These are phyloP conservation scores for Ganoderma sp. DNA, from an alignment of 1,284 basidiomycete species.

Conservation along the genomic window DNA sequence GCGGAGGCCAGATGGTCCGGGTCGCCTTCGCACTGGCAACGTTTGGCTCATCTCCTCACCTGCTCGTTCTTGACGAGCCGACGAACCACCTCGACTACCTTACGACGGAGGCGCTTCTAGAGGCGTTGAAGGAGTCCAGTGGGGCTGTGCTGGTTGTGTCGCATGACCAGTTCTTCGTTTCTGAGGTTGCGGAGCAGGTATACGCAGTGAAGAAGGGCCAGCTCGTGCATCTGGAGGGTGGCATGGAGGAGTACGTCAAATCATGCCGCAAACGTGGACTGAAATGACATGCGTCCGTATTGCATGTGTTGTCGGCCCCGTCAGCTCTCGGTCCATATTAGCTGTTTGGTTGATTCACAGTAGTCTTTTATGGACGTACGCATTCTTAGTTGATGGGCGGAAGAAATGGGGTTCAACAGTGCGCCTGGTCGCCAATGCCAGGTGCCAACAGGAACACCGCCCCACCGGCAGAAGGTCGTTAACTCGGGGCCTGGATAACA, in stretches of 20 bases:
- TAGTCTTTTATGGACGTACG: no score
- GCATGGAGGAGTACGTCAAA: slow-evolving; percentile 41
- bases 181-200: slow-evolving; percentile 46
- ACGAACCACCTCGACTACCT: slow-evolving; percentile 88
- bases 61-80: slow-evolving; percentile 90
- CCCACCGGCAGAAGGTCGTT: no score
- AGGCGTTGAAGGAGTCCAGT: slow-evolving; percentile 27
- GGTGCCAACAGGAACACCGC: no score
- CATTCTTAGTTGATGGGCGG: no score
- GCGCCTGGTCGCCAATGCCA: no score
- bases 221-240: slow-evolving; percentile 47
- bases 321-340: no score
- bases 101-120: slow-evolving; percentile 29
- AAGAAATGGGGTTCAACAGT: no score
- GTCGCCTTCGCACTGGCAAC: slow-evolving; percentile 54
- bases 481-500: no score
- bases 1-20: slow-evolving; percentile 65
- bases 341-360: no score
- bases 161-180: slow-evolving; percentile 32
- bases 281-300: background rate
- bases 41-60: slow-evolving; percentile 76
- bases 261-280: slow-evolving; percentile 22
- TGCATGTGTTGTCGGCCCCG: no score
- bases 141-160: slow-evolving; percentile 28
- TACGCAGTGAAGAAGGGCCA: slow-evolving; percentile 50